Conservation (phyloP, 257 asterid genomes). For the Fraxinus excelsior region DNA sequence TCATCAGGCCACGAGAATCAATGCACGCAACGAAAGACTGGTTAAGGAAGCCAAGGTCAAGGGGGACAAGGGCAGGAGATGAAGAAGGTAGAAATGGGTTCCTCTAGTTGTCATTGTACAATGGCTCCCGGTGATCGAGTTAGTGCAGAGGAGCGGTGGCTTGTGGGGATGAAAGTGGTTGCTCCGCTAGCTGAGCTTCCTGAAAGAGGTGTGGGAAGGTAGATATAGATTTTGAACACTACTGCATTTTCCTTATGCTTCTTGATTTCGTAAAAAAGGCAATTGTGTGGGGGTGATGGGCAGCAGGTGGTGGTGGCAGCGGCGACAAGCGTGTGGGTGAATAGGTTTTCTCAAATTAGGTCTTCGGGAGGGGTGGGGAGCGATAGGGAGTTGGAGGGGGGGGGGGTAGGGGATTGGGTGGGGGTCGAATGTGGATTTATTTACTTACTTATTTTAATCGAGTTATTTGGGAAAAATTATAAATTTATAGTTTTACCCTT, state of each 20-base stretch:
- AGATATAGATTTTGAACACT: conserved; percentile 54
- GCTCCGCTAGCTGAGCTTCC: conserved; percentile 60
- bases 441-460: too few relatives aligned
- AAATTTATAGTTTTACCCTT: too few relatives aligned
- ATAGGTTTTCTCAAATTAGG: too few relatives aligned
- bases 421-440: too few relatives aligned
- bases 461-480: too few relatives aligned
- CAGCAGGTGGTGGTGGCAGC: too few relatives aligned
- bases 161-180: conserved; percentile 28
- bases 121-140: conserved; percentile 70
- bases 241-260: conserved; percentile 39
- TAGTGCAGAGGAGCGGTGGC: conserved; percentile 66
- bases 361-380: too few relatives aligned
- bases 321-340: too few relatives aligned
- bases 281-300: conserved; percentile 19
- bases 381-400: too few relatives aligned
- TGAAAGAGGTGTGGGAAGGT: conserved; percentile 66
- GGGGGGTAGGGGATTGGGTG: too few relatives aligned
- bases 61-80: conserved; percentile 46
- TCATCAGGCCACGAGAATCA: conserved; percentile 50
- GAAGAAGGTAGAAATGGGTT: conserved; percentile 38
- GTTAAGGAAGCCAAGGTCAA: conserved; percentile 36
- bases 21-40: conserved; percentile 28
- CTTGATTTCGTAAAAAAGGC: conserved; percentile 57
- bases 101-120: conserved; percentile 74